Percentiles rank a stretch among this genome's conserved stretches.
These are phyloP conservation scores for Suillus discolor DNA, from an alignment of 768 basidiomycete species.

Conservation along the genomic window DNA sequence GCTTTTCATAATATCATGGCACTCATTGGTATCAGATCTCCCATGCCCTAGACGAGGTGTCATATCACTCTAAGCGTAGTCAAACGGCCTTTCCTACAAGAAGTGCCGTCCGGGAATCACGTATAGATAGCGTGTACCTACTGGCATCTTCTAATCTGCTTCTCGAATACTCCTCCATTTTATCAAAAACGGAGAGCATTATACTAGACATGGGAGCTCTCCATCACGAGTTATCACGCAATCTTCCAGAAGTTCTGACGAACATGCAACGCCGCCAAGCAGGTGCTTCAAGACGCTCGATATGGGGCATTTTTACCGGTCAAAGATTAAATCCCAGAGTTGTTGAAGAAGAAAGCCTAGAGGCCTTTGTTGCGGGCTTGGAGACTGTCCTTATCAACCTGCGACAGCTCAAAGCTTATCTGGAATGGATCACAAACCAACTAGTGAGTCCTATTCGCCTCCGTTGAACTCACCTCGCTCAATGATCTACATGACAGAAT, in stretches of 20 bases:
- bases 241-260: not conserved
- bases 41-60: slow-evolving; percentile 33
- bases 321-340: slow-evolving; percentile 3
- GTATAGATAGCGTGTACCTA: slow-evolving; percentile 28
- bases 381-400: slow-evolving; percentile 23
- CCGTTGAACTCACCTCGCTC: slow-evolving; percentile 20
- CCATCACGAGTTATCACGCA: slow-evolving; percentile 16
- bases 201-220: slow-evolving; percentile 19
- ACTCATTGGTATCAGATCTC: slow-evolving; percentile 23
- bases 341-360: slow-evolving; percentile 14
- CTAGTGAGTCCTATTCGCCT: slow-evolving; percentile 23
- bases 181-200: slow-evolving; percentile 21
- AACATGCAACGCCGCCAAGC: not conserved
- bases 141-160: slow-evolving; percentile 34
- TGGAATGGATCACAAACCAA: slow-evolving; percentile 30
- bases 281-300: slow-evolving; percentile 12
- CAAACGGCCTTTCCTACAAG: slow-evolving; percentile 1
- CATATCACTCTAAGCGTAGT: slow-evolving; percentile 17
- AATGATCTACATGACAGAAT: not conserved
- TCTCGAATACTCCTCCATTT: slow-evolving; percentile 33
- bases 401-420: slow-evolving; percentile 24
- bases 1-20: not conserved
- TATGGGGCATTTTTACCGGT: not conserved
- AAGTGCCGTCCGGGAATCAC: slow-evolving; percentile 13
- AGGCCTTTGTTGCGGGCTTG: slow-evolving; percentile 21